These are phyloP conservation scores for Coprinopsis cinerea DNA, from an alignment of 768 basidiomycete genomes.

Conservation along the genomic window DNA sequence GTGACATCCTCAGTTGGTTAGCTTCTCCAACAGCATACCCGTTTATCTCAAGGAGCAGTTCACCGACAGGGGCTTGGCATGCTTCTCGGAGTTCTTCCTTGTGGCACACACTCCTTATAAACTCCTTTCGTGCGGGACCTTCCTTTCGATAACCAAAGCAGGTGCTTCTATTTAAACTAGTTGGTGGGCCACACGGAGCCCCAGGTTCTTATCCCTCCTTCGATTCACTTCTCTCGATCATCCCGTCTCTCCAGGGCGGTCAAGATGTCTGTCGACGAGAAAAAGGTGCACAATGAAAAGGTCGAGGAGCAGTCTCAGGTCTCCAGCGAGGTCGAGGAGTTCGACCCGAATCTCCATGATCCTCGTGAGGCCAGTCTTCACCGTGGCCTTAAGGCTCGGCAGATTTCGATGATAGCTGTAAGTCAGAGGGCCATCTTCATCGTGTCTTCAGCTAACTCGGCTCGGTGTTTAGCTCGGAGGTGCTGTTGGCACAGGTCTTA, in stretches of 20 bases:
- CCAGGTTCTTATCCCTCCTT: background rate
- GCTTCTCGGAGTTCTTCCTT: background rate
- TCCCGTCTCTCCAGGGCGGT: background rate
- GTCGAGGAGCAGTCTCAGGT: conserved; percentile 11
- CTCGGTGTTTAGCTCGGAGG: conserved; percentile 33
- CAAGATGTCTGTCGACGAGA: conserved; percentile 22
- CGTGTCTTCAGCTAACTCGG: background rate
- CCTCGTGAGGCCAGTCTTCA: conserved; percentile 36
- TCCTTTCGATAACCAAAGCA: background rate
- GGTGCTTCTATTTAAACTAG: background rate
- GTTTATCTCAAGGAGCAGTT: no score
- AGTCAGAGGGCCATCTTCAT: conserved; percentile 5
- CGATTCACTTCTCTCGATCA: background rate
- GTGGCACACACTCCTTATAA: background rate
- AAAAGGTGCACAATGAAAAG: conserved; percentile 18
- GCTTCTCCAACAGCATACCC: no score
- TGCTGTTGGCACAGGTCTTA: conserved; percentile 49
- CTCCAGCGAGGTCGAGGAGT: conserved; percentile 15
- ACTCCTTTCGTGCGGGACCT: background rate
- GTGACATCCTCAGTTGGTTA: no score
- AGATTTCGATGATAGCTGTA: conserved; percentile 53
- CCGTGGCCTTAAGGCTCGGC: conserved; percentile 44
- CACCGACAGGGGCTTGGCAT: background rate
- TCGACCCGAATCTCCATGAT: conserved; percentile 20
- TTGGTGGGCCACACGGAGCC: background rate